Conservation (phyloP, 208 protist genomes). For the Acanthamoeba divionensis region DNA sequence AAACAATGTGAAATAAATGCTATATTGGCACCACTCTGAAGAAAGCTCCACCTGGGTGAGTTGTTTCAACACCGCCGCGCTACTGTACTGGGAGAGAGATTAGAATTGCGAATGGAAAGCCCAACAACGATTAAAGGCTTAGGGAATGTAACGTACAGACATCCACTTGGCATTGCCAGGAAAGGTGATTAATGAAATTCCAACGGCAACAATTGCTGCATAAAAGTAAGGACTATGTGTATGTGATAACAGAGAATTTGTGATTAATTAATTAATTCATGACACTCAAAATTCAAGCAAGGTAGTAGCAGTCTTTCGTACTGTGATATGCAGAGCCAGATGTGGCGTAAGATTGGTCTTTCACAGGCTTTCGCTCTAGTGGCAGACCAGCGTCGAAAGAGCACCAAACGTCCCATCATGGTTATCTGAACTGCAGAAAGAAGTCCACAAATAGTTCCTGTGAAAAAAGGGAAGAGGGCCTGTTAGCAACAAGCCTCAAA, state of each 20-base stretch:
- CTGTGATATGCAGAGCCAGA: constrained; percentile 19
- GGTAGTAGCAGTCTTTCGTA: neutral
- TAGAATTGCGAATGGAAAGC: no score
- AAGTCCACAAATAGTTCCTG: no score
- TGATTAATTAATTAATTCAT: neutral
- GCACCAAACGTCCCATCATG: no score
- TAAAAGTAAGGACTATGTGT: constrained; percentile 35
- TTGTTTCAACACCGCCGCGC: no score
- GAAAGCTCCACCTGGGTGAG: no score
- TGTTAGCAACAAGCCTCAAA: neutral
- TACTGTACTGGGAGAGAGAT: no score
- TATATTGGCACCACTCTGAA: no score
- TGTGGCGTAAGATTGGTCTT: neutral
- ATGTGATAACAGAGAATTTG: neutral
- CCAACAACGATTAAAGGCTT: no score
- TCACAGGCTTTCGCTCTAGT: neutral
- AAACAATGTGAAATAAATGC: no score
- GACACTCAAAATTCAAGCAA: neutral
- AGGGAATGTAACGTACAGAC: neutral
- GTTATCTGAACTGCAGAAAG: no score
- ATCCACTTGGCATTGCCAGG: neutral
- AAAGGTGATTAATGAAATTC: neutral
- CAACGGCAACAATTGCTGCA: neutral
- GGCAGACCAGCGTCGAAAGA: neutral
- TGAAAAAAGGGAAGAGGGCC: neutral